Evolutionary conservation across 495 filamentous ascomycete genomes (phyloP).

Genomic region (Penicillium coprophilum): DNA sequence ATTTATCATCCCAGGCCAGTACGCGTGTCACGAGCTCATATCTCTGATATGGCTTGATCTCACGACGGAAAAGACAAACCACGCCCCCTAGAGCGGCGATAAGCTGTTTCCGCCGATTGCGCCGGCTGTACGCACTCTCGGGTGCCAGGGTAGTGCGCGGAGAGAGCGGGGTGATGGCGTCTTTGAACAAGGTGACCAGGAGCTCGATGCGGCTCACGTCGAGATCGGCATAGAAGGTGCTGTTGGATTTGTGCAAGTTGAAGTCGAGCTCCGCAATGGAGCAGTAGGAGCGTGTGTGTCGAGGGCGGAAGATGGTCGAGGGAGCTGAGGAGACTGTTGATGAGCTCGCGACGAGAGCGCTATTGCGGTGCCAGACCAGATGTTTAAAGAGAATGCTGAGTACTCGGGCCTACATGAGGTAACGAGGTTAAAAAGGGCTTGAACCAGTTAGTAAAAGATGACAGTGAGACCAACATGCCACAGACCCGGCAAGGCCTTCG

Average conservation of each 20-base stretch:
- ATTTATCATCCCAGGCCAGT: constrained; percentile 71
- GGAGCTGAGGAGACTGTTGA: constrained; percentile 12
- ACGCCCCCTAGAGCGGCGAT: constrained; percentile 65
- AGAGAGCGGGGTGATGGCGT: constrained; percentile 35
- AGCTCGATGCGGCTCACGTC: constrained; percentile 70
- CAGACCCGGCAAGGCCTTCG: constrained; percentile 2
- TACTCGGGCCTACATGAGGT: no score
- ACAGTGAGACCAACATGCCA: constrained; percentile 5
- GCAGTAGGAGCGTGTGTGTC: constrained; percentile 44
- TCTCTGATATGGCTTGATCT: constrained; percentile 65
- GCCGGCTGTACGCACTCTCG: constrained; percentile 34
- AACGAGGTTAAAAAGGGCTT: no score
- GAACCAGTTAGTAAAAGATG: no score
- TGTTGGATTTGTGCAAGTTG: constrained; percentile 84
- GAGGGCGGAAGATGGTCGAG: constrained; percentile 40
- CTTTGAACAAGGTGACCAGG: constrained; percentile 26
- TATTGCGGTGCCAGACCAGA: not conserved
- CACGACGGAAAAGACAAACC: constrained; percentile 62
- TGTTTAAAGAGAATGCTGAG: no score
- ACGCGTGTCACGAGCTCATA: constrained; percentile 75
- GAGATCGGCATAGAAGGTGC: constrained; percentile 79
- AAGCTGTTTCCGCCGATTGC: not conserved
- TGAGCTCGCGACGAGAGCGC: constrained; percentile 1
- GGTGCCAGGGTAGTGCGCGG: constrained; percentile 17
- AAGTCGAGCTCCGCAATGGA: constrained; percentile 63